Evolutionary conservation across 768 basidiomycete genomes (phyloP).

Genomic region (Porphyrellus cyaneotinctus): DNA sequence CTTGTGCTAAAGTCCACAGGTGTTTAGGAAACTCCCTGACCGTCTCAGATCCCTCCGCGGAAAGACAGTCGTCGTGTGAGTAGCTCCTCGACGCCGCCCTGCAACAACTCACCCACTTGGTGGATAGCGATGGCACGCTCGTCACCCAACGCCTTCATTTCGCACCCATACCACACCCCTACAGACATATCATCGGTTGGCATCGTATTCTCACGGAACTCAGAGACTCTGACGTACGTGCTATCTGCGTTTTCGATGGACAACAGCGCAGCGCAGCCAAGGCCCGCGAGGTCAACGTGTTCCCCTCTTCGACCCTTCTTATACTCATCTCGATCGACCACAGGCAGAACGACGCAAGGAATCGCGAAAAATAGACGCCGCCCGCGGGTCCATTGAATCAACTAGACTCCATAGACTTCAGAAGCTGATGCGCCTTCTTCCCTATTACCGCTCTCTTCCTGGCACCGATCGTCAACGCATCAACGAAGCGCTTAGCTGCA

Average conservation of each 20-base stretch:
- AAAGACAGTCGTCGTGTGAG: constrained; percentile 74
- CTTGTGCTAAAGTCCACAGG: constrained; percentile 48
- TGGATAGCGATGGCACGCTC: constrained; percentile 76
- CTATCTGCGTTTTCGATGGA: constrained; percentile 81
- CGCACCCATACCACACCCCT: constrained; percentile 54
- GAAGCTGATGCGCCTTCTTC: constrained; percentile 38
- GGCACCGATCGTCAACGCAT: constrained; percentile 27
- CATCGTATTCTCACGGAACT: constrained; percentile 65
- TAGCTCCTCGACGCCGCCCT: neutral
- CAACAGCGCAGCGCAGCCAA: constrained; percentile 64
- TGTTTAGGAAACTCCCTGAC: constrained; percentile 58
- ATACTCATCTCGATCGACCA: constrained; percentile 1
- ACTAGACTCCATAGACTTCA: constrained; percentile 54
- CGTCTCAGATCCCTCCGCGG: constrained; percentile 59
- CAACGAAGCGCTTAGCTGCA: constrained; percentile 21
- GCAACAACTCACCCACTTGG: neutral
- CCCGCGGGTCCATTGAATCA: constrained; percentile 55
- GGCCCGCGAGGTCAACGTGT: constrained; percentile 54
- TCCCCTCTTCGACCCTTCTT: neutral
- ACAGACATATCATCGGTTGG: constrained; percentile 78
- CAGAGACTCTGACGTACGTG: constrained; percentile 48
- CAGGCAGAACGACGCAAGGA: constrained; percentile 57
- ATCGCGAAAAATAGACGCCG: constrained; percentile 42
- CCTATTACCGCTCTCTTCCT: constrained; percentile 36
- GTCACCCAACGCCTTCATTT: constrained; percentile 82